Percentiles rank a stretch among this genome's conserved stretches.
phyloP scores from a whole-genome alignment of 352 stramenopile genomes.

The Pythium sukuiense region DNA sequence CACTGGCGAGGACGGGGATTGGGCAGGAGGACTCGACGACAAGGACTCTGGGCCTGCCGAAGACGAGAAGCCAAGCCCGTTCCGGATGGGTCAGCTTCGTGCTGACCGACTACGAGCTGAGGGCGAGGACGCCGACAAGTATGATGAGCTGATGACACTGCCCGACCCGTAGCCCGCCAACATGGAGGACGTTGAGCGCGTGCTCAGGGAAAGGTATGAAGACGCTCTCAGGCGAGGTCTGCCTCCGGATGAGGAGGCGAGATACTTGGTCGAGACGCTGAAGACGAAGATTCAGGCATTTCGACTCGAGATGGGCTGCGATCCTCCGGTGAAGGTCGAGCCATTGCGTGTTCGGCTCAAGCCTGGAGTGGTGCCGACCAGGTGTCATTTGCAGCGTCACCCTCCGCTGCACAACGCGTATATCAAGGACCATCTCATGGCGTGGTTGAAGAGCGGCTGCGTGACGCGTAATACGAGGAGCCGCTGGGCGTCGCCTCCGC shows the following conservation, averaged over 20 bases:
- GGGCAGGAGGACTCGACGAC: background rate
- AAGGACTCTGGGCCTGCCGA: background rate
- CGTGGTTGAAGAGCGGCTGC: background rate
- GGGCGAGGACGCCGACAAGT: constrained; percentile 1
- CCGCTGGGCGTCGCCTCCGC: background rate
- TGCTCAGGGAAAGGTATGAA: too few relatives aligned
- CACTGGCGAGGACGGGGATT: background rate
- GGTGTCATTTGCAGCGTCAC: background rate
- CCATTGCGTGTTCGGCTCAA: background rate
- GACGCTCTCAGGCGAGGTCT: background rate
- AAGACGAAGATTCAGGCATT: background rate
- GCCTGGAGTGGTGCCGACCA: background rate
- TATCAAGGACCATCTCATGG: constrained; percentile 3
- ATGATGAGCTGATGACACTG: background rate
- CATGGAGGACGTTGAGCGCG: too few relatives aligned
- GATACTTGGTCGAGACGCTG: background rate
- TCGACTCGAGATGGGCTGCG: background rate
- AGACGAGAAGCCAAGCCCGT: background rate
- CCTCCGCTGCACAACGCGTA: background rate
- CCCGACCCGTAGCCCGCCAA: too few relatives aligned
- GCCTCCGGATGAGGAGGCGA: background rate
- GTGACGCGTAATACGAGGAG: background rate
- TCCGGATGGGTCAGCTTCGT: background rate
- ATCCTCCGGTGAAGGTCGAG: background rate
- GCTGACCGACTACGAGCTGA: too few relatives aligned